phyloP scores from a whole-genome alignment of 441 rosid species.

The Hypseocharis bilobata region DNA sequence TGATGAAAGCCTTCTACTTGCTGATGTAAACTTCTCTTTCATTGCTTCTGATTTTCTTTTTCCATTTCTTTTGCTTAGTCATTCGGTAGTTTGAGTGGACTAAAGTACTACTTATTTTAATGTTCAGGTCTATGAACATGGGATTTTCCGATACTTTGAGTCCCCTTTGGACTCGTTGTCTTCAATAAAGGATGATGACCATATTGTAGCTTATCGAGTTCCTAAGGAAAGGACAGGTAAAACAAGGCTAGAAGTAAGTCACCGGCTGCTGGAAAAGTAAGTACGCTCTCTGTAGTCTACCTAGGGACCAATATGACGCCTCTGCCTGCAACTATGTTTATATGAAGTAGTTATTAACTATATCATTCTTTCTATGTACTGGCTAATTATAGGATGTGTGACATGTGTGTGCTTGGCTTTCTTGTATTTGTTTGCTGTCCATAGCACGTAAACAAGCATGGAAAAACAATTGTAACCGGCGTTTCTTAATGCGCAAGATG shows the following conservation, averaged over 20 bases:
- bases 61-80: neutral
- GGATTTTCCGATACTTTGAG: conserved; percentile 40
- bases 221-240: conserved; percentile 45
- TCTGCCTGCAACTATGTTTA: neutral
- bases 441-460: neutral
- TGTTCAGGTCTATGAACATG: conserved; percentile 39
- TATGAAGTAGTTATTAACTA: too few relatives aligned
- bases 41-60: neutral
- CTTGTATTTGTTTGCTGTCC: neutral
- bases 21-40: conserved; percentile 44
- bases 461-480: neutral
- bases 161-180: conserved; percentile 31
- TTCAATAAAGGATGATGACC: conserved; percentile 46
- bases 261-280: conserved; percentile 53
- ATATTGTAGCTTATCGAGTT: conserved; percentile 52
- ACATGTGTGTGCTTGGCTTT: too few relatives aligned
- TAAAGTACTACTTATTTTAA: neutral
- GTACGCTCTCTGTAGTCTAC: conserved; percentile 15
- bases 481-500: too few relatives aligned
- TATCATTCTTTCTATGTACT: neutral
- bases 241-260: conserved; percentile 55
- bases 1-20: conserved; percentile 57
- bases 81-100: neutral
- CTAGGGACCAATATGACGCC: neutral
- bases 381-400: too few relatives aligned